Evolutionary conservation across 2,329 filamentous ascomycete species (phyloP), one percentile per base, ranked within the genome.

Genomic region (Aaosphaeria pasadenensis): DNA sequence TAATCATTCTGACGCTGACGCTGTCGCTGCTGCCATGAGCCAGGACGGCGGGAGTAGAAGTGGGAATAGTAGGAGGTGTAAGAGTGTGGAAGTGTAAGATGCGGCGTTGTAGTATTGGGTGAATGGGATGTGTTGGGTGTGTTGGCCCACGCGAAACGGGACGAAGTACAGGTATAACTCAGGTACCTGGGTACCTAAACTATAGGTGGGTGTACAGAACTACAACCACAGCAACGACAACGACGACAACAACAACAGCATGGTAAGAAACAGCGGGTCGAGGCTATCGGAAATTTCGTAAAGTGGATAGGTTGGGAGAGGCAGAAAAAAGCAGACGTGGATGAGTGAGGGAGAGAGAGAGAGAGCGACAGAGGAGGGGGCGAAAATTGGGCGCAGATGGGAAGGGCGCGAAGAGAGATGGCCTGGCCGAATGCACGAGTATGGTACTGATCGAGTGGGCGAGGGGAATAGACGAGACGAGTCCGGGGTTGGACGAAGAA

Each of bases 1-100:
- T 64, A 49, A 68, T 66, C 64, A 67, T 70, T 46, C 47, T 58
- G 52, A 48, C 56, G 56, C 53, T 9, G 39, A 67, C 69, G 47
- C 47, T 58, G 52, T 49, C 56, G 56, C 53, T 9, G 39, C n/a
- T 36, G 39, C 39, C 39, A 40, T 40, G 39, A 17, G 17, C 7
- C 11, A 13, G 7, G 39, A 9, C 24, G 39, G 39, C 9, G 9
- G 39, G 9, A 11, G 11, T 11, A 4, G 39, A 4, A 9, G 33
- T 24, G 17, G 17, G 17, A 24, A 24, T 24, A 24, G 17, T 24
- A 24, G 17, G 17, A 24, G 17, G 17, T 24, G 17, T 24, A 24
- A 24, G 17, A 24, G 17, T 24, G 17, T 24, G 17, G 17, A 24
- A 24, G 17, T 24, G 17, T 24, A 24, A 24, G 17, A 24, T 24